A percentile compares a stretch with the other conserved stretches of the same genome.
phyloP scores from a whole-genome alignment of 2,329 filamentous ascomycete genomes.

The Pseudovirgaria hyperparasitica region DNA sequence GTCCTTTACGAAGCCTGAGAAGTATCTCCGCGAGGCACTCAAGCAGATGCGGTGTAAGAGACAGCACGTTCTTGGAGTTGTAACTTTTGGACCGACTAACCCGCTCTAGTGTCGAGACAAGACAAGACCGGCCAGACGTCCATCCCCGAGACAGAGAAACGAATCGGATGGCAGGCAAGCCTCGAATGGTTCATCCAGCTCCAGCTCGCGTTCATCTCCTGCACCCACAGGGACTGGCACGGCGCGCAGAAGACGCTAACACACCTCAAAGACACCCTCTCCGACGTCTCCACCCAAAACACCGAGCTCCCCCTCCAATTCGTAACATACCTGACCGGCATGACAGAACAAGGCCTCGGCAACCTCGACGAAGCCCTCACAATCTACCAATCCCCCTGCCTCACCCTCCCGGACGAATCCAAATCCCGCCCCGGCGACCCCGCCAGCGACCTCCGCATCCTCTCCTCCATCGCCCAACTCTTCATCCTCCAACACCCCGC shows the following conservation, averaged over 20 bases:
- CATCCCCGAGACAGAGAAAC: constrained; percentile 11
- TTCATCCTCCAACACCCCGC: constrained; percentile 30
- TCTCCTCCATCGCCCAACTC: constrained; percentile 36
- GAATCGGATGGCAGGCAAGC: constrained; percentile 51
- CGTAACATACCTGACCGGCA: constrained; percentile 59
- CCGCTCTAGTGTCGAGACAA: neutral
- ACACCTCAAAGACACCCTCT: constrained; percentile 14
- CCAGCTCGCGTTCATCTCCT: constrained; percentile 57
- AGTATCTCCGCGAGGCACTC: constrained; percentile 45
- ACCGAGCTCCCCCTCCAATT: constrained; percentile 37
- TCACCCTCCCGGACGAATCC: constrained; percentile 36
- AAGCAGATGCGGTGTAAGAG: constrained; percentile 34
- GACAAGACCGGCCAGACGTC: no score
- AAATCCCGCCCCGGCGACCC: constrained; percentile 10
- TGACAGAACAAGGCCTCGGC: constrained; percentile 66
- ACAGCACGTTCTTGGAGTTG: no score
- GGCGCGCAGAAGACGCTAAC: constrained; percentile 18
- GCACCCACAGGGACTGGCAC: constrained; percentile 58
- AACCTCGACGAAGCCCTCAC: constrained; percentile 54
- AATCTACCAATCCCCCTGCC: constrained; percentile 50
- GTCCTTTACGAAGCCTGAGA: constrained; percentile 41
- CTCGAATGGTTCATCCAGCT: constrained; percentile 58
- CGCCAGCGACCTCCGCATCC: constrained; percentile 29
- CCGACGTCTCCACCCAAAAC: constrained; percentile 29
- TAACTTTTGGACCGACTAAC: neutral